Evolutionary conservation across 108 stramenopile genomes (phyloP), one percentile per base, ranked within the genome.

Genomic region (Skeletonema tropicum): DNA sequence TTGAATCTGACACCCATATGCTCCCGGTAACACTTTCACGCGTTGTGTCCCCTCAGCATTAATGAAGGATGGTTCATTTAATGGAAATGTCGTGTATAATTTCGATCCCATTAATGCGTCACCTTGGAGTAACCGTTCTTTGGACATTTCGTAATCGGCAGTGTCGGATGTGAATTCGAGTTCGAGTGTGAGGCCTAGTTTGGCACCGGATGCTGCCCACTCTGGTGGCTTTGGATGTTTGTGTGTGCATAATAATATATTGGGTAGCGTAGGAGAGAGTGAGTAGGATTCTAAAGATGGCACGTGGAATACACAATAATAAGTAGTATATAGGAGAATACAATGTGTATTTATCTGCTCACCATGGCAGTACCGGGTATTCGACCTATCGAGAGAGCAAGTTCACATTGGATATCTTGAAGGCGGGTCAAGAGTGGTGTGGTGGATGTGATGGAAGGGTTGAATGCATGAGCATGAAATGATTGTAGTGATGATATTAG

Each of bases 121-220:
- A n/a, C 67, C 52, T 36, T 36, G 33, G 15, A 73, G 33, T 41
- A 78, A 35, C 12, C 63, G 55, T 25, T 78, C 76, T 46, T 77
- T 71, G 71, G 17, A 65, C 71, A 77, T 77, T 45, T 77, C 64
- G 42, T 52, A 73, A 21, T 33, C 30, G 19, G 61, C 71, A 11
- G 41, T 17, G n/a, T 79, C 73, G 7, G 57, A 9, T 19, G 46
- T 62, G 66, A 80, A 75, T 52, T 75, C 39, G 29, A 80, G 58
- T 29, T 80, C 68, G 39, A 80, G 68, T 3, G 45, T 19, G 17
- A 80, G 59, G 1, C 79, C 79, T 21, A 80, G 74, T 35, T 70
- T 75, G 41, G 79, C 79, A 10, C 79, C 79, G 19, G 79, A 80
- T 12, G 79, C 78, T 35, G 79, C 79, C 79, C 79, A 80, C 23